These are phyloP conservation scores for Euptelea pleiosperma DNA, from an alignment of 164 flowering plant species.

Conservation along the genomic window DNA sequence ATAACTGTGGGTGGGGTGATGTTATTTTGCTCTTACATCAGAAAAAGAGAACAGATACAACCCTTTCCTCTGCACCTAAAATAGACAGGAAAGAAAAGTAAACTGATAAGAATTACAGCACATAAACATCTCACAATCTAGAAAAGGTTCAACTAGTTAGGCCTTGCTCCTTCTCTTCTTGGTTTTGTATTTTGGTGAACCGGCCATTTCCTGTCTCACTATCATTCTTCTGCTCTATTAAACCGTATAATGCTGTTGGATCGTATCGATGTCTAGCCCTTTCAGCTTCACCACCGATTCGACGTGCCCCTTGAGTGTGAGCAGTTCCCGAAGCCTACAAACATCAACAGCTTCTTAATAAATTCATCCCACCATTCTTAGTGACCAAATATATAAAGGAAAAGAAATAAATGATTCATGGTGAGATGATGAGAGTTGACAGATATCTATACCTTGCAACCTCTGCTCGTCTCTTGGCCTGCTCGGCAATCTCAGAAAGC, in stretches of 20 bases:
- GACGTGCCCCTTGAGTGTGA: slow-evolving; percentile 74
- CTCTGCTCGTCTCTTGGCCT: slow-evolving; percentile 95
- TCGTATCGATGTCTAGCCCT: slow-evolving; percentile 67
- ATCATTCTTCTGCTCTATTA: slow-evolving; percentile 15
- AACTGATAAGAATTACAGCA: slow-evolving; percentile 8
- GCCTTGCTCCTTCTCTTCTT: slow-evolving; percentile 2
- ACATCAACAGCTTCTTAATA: too few species aligned
- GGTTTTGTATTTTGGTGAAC: not conserved
- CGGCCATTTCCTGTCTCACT: not conserved
- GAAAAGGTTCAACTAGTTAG: slow-evolving; percentile 11
- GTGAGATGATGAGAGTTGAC: too few species aligned
- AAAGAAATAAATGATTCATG: too few species aligned
- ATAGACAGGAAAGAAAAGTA: slow-evolving; percentile 15
- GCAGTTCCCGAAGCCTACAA: slow-evolving; percentile 64
- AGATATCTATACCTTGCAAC: slow-evolving; percentile 71
- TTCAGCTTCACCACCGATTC: slow-evolving; percentile 79
- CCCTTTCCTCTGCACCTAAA: slow-evolving; percentile 10
- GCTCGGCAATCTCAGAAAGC: slow-evolving; percentile 96
- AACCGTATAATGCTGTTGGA: slow-evolving; percentile 74
- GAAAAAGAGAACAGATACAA: slow-evolving; percentile 6
- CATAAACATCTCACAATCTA: slow-evolving; percentile 16
- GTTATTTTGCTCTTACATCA: slow-evolving; percentile 17
- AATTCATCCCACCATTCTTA: too few species aligned
- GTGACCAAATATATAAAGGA: too few species aligned
- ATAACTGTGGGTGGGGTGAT: slow-evolving; percentile 6